Base-by-base conservation (phyloP, 2,329 filamentous ascomycete genomes). In the Triangularia setosa region DNA sequence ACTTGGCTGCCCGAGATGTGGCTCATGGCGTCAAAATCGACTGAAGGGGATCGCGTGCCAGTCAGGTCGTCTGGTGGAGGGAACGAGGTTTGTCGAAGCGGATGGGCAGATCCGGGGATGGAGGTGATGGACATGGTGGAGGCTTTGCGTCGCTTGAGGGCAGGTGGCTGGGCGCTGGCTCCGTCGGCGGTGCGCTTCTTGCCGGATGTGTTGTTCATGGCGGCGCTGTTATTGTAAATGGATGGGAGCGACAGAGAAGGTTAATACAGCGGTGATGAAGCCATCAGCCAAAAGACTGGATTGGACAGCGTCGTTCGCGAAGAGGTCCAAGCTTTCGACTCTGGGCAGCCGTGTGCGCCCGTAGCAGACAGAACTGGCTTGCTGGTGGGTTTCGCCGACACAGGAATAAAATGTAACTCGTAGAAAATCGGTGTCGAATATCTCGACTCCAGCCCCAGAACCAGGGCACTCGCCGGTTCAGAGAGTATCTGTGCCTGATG, bases 61-160 rank as follows among this genome's bases (percentile, higher is more conserved):
- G 4, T 12, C 48, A 83, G 83, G 33, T 76, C 77, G 61, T 85
- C 80, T 64, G 87, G 88, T 25, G 90, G 90, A 0, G 90, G 90
- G 73, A 93, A 95, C 0, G 90, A 92, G 4, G 92, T 93, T 72
- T 93, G 90, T 44, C 91, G 90, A 1, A 95, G 84, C 1, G 89
- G 90, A 68, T 92, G 90, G 0, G 84, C 80, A 1, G 85, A 84
- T 16, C 73, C 64, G 11, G 75, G 60, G 14, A 74, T 72, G 7
- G 85, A 85, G 8, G 82, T 76, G 25, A 82, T 79, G 3, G 87
- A 87, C 68, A 87, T 79, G 67, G 77, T 84, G 12, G 89, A 92
- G 5, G 87, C 83, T 73, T 93, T 93, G 72, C 90, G 88, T 56
- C 89, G 87, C 74, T 92, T 92, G 56, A 80, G 75, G 16, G 79